A percentile compares a stretch with the other conserved stretches of the same genome.
Evolutionary conservation across 1,284 basidiomycete species (phyloP).

Genomic region (Microbotryomycetes sp.): DNA sequence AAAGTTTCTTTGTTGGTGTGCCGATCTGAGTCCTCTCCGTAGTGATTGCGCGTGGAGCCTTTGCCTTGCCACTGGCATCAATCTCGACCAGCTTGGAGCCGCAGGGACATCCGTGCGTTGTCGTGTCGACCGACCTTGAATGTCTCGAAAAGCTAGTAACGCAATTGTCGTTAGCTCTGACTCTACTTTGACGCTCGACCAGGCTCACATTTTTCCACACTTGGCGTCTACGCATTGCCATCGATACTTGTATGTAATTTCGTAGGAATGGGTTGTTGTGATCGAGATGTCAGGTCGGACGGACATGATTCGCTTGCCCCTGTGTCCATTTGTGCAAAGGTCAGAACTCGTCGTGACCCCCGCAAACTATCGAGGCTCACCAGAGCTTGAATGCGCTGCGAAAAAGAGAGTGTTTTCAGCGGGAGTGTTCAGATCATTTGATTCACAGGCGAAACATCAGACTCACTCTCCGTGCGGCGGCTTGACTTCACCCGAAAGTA

Average conservation of each 20-base stretch:
- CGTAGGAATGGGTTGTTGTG: slow-evolving; percentile 50
- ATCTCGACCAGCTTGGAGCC: slow-evolving; percentile 22
- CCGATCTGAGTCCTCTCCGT: too few relatives aligned
- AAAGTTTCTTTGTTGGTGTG: slow-evolving; percentile 19
- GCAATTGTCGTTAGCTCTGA: neutral
- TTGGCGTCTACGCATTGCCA: slow-evolving; percentile 56
- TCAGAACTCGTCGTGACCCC: neutral
- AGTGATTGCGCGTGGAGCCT: neutral
- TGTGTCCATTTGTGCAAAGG: slow-evolving; percentile 49
- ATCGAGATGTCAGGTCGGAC: slow-evolving; percentile 60
- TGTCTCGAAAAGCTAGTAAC: slow-evolving; percentile 62
- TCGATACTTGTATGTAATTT: slow-evolving; percentile 56
- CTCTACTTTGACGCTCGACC: neutral
- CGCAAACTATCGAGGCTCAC: slow-evolving; percentile 44
- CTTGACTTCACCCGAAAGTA: slow-evolving; percentile 58
- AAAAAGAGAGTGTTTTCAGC: neutral
- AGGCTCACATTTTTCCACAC: slow-evolving; percentile 58
- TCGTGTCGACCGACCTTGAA: slow-evolving; percentile 64
- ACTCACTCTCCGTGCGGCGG: slow-evolving; percentile 50
- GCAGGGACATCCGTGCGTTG: slow-evolving; percentile 54
- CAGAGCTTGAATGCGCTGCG: slow-evolving; percentile 57
- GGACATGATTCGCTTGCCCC: slow-evolving; percentile 55
- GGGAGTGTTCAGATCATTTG: neutral
- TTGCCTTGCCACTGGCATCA: slow-evolving; percentile 18
- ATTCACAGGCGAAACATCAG: neutral